These are phyloP conservation scores for Nicotiana tabacum DNA, from an alignment of 257 asterid genomes.

Conservation along the genomic window DNA sequence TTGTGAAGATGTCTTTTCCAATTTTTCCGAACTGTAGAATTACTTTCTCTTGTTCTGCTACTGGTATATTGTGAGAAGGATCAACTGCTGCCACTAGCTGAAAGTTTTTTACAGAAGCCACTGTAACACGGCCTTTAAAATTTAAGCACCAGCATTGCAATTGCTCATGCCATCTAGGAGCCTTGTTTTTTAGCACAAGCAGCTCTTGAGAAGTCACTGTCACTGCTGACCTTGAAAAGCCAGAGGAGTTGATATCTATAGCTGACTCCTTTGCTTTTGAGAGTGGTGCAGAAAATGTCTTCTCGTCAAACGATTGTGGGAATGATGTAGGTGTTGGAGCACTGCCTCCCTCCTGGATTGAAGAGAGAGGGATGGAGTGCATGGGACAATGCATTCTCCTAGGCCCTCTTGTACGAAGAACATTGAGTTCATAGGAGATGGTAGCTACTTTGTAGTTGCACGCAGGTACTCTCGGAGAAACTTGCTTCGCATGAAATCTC, in stretches of 20 bases:
- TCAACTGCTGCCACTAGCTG: slow-evolving; percentile 83
- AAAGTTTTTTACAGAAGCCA: slow-evolving; percentile 88
- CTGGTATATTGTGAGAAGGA: slow-evolving; percentile 48
- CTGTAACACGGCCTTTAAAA: slow-evolving; percentile 94
- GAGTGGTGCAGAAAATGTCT: slow-evolving; percentile 16
- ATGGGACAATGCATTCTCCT: slow-evolving; percentile 75
- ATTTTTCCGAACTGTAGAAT: slow-evolving; percentile 89
- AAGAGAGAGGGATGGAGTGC: slow-evolving; percentile 69
- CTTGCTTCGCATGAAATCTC: slow-evolving; percentile 65
- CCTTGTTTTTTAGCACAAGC: slow-evolving; percentile 70
- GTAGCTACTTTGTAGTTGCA: slow-evolving; percentile 58
- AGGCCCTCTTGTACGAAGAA: slow-evolving; percentile 91
- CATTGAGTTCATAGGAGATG: slow-evolving; percentile 74
- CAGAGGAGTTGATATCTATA: slow-evolving; percentile 24
- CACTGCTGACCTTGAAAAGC: slow-evolving; percentile 16
- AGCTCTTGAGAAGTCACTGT: slow-evolving; percentile 23
- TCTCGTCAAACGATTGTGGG: slow-evolving; percentile 36
- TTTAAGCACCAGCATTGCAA: slow-evolving; percentile 94
- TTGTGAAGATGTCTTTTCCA: slow-evolving; percentile 88
- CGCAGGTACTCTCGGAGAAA: slow-evolving; percentile 76
- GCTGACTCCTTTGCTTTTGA: slow-evolving; percentile 31
- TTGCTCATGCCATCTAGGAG: slow-evolving; percentile 96
- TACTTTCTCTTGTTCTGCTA: slow-evolving; percentile 75
- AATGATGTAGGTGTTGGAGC: slow-evolving; percentile 82
- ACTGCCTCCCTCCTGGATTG: slow-evolving; percentile 77